Conservation (phyloP, 805 yeast genomes). For the Aciculoconidium aculeatum region DNA sequence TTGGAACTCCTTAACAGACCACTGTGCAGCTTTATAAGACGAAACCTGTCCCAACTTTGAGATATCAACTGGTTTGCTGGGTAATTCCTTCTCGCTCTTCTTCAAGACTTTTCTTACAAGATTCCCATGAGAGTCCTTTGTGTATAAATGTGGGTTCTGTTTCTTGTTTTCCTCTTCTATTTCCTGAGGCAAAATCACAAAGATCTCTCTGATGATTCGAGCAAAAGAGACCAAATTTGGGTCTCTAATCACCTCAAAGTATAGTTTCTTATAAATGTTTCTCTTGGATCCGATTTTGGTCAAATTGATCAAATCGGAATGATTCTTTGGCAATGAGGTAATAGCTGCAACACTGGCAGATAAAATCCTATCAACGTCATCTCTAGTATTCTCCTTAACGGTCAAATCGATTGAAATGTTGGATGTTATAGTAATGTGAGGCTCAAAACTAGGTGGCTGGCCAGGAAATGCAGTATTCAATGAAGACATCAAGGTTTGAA, state of each 20-base stretch:
- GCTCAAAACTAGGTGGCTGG: slow-evolving; percentile 59
- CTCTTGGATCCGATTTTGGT: slow-evolving; percentile 44
- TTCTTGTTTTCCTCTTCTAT: slow-evolving; percentile 31
- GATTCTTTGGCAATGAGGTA: slow-evolving; percentile 36
- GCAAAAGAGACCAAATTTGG: slow-evolving; percentile 49
- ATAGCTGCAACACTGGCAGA: slow-evolving; percentile 55
- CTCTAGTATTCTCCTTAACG: slow-evolving; percentile 32
- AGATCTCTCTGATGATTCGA: slow-evolving; percentile 50
- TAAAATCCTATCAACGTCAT: slow-evolving; percentile 55
- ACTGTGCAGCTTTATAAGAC: slow-evolving; percentile 44
- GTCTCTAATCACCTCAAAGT: slow-evolving; percentile 40
- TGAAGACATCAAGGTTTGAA: slow-evolving; percentile 57
- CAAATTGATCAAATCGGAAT: slow-evolving; percentile 32
- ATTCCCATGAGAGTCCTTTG: slow-evolving; percentile 27
- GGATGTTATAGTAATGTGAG: slow-evolving; percentile 75
- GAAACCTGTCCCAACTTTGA: slow-evolving; percentile 31
- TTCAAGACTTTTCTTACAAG: slow-evolving; percentile 24
- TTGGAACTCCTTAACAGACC: slow-evolving; percentile 53
- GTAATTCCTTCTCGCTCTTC: slow-evolving; percentile 7
- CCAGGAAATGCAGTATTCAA: slow-evolving; percentile 67
- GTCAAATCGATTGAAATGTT: slow-evolving; percentile 41
- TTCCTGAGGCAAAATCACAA: slow-evolving; percentile 41
- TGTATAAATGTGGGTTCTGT: slow-evolving; percentile 34
- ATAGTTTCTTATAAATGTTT: slow-evolving; percentile 47
- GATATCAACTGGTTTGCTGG: slow-evolving; percentile 18